phyloP scores from a whole-genome alignment of 352 stramenopile genomes.

The Phytophthora boehmeriae region DNA sequence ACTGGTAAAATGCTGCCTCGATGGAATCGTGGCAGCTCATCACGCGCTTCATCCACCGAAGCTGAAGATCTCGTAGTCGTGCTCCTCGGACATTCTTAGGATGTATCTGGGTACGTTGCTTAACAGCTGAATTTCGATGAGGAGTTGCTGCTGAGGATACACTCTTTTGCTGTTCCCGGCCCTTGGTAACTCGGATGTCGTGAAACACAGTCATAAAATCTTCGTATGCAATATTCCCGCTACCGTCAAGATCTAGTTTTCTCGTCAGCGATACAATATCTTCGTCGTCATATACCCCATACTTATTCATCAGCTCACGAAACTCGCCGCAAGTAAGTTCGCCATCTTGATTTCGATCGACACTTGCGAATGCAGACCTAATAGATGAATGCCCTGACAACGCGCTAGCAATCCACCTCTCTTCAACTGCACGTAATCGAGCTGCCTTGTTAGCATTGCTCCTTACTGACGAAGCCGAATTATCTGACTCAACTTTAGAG shows the following conservation, averaged over 20 bases:
- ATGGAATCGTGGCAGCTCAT: constrained; percentile 64
- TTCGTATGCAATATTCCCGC: constrained; percentile 60
- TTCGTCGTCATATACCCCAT: constrained; percentile 46
- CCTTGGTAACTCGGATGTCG: constrained; percentile 28
- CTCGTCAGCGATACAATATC: constrained; percentile 54
- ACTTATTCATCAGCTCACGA: constrained; percentile 47
- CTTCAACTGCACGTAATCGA: constrained; percentile 40
- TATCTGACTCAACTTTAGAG: neutral
- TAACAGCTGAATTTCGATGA: constrained; percentile 5
- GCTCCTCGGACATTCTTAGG: constrained; percentile 33
- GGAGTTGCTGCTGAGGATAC: neutral
- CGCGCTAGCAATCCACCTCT: constrained; percentile 56
- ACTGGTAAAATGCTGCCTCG: constrained; percentile 67
- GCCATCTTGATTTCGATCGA: constrained; percentile 50
- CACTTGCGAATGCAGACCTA: constrained; percentile 43
- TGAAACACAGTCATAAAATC: constrained; percentile 74
- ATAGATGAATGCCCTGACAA: constrained; percentile 39
- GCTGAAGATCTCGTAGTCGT: constrained; percentile 50
- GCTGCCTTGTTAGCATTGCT: constrained; percentile 20
- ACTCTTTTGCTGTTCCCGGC: constrained; percentile 2
- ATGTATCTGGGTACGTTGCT: constrained; percentile 16
- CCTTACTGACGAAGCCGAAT: neutral
- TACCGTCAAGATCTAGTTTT: constrained; percentile 49
- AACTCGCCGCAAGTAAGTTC: constrained; percentile 58
- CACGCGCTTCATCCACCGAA: constrained; percentile 70